Base-by-base conservation (phyloP, 768 basidiomycete genomes). In the Pleurotus djamor region DNA sequence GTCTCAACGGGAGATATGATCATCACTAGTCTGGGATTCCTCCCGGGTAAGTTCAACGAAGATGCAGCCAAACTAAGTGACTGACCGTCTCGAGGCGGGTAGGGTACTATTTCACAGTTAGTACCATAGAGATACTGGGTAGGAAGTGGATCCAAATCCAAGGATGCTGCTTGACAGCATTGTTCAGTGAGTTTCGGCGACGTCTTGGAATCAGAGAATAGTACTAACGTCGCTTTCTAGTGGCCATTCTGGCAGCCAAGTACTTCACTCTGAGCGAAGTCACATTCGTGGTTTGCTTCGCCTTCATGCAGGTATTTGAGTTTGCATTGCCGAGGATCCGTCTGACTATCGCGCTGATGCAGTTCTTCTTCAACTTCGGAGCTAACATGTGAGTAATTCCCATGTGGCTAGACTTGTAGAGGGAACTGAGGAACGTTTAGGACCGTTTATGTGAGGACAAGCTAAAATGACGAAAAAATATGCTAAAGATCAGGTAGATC, bases 321-420 rank as follows among this genome's bases (percentile, higher is more conserved):
- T 28, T 35, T 6, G 7, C 17, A 12, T 50, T 50, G 21, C 1
- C 2, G 49, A 1, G 1, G 16, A 32, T 32, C 6, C 10, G 12
- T 50, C 28, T 28, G 10, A 21, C 28, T 16, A 14, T 4, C 33
- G 48, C 33, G 21, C n/a, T 12, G 14, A 36, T 9, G 55, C 1
- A 5, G 76, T 89, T 89, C 76, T 89, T 90, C 78, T 90, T 90
- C 79, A 91, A 91, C 74, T 91, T 90, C 65, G 89, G 89, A 21
- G 86, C 87, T 3, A 91, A 62, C 85, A 81, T 57, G 80, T 84
- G 65, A 52, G 71, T 67, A 0, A 57, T n/a, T 35, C 36, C 17
- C 12, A 28, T 2, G 13, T 33, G 16, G 48, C 36, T 14, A 28
- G 6, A 37, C 12, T 49, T 49, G 13, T 32, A 36, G 32, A 41